Evolutionary conservation across 495 filamentous ascomycete genomes (phyloP), one percentile per base, ranked within the genome.

Genomic region (Xylaria venustula): DNA sequence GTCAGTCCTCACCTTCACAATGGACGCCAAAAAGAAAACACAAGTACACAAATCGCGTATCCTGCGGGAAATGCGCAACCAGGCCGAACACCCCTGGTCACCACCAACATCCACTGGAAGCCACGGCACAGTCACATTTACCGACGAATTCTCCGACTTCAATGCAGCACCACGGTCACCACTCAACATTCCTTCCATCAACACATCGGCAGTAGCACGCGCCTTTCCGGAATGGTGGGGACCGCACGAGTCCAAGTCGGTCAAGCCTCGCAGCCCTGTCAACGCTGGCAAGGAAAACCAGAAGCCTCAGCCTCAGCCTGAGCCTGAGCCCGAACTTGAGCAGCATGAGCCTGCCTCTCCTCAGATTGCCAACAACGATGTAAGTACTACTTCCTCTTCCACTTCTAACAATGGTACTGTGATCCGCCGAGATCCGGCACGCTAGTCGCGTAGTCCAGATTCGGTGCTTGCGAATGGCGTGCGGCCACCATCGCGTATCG

Each of bases 131-230:
- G 72, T 81, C 62, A 81, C 77, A 60, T 75, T 76, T 46, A 80
- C 76, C 40, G 80, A 78, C 22, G 71, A 75, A 54, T 68, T 82
- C 54, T 78, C 77, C 58, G 37, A 57, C 11, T 20, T 46, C 78
- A 17, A 78, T 77, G 20, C 75, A 75, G 47, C 66, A 62, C n/a
- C n/a, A n/a, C n/a, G n/a, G n/a, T n/a, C n/a, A n/a, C n/a, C n/a
- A n/a, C 60, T 52, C 22, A 34, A 34, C 60, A 42, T 42, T 61
- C 15, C 61, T 65, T 19, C 50, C 32, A 79, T 88, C 65, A 84
- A 88, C 73, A 88, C 85, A 7, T 88, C 85, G 8, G 85, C 80
- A 36, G 75, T 88, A 45, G 83, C 82, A 22, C 82, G 80, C 64
- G 78, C 81, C 52, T 88, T 88, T 45, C 65, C 60, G 55, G 70